phyloP scores from a whole-genome alignment of 2,329 filamentous ascomycete species.

The Diplodia sapinea region DNA sequence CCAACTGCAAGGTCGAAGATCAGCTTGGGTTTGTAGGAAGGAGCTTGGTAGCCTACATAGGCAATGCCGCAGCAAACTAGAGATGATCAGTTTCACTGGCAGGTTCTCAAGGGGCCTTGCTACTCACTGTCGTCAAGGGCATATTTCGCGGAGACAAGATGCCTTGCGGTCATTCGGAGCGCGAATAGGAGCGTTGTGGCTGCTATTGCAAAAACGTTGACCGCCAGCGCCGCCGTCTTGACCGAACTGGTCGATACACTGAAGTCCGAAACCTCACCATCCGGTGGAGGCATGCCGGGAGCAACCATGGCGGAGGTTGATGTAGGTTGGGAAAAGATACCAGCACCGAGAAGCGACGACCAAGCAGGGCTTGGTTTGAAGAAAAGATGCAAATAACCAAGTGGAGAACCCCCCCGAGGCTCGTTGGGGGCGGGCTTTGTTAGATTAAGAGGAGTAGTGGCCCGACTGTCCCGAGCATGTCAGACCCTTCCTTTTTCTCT shows the following conservation, averaged over 20 bases:
- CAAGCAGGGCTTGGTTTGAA: background rate
- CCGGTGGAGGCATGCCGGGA: constrained; percentile 33
- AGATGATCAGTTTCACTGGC: background rate
- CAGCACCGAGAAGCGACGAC: background rate
- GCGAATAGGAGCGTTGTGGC: constrained; percentile 43
- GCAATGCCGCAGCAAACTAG: constrained; percentile 6
- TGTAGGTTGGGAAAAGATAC: background rate
- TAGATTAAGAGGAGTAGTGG: background rate
- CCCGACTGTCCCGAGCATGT: background rate
- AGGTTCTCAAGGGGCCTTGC: background rate
- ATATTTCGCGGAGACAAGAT: constrained; percentile 42
- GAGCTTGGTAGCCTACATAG: background rate
- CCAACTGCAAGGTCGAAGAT: background rate
- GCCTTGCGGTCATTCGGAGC: constrained; percentile 43
- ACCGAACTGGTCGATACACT: constrained; percentile 34
- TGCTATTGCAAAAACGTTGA: constrained; percentile 46
- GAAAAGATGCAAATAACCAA: background rate
- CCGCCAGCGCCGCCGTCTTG: constrained; percentile 44
- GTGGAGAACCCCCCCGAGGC: background rate
- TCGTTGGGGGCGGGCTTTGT: background rate
- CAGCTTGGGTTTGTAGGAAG: background rate
- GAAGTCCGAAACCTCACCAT: constrained; percentile 35
- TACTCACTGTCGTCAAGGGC: constrained; percentile 46
- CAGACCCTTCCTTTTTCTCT: background rate
- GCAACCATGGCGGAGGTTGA: background rate